These are phyloP conservation scores for Tagetes patula DNA, from an alignment of 129 eudicot species.

Conservation along the genomic window DNA sequence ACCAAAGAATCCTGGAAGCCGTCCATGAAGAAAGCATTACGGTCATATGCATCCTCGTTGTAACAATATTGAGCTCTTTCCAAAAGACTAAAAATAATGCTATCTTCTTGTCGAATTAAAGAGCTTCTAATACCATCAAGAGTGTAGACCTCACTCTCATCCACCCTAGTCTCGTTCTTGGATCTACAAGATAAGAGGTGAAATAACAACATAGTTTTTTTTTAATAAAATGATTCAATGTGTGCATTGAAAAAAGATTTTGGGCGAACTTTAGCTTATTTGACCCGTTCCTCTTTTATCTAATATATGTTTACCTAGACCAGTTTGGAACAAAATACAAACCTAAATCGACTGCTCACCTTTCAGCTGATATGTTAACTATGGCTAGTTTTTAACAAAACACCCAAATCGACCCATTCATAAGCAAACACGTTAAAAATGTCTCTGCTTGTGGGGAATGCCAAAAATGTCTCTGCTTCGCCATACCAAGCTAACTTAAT, in stretches of 20 bases:
- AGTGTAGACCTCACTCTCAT: slow-evolving; percentile 72
- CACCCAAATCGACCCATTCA: not conserved
- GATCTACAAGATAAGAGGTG: slow-evolving; percentile 36
- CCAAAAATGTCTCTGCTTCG: no score
- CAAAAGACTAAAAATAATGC: slow-evolving; percentile 80
- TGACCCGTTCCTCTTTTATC: not conserved
- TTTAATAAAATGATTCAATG: not conserved
- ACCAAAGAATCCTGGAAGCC: slow-evolving; percentile 80
- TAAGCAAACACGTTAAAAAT: not conserved
- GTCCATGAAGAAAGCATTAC: slow-evolving; percentile 59
- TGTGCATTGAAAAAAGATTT: not conserved
- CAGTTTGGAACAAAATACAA: not conserved
- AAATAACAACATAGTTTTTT: not conserved
- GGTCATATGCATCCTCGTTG: slow-evolving; percentile 76
- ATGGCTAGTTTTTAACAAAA: not conserved
- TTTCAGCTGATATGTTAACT: not conserved
- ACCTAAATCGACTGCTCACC: not conserved
- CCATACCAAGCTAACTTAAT: no score
- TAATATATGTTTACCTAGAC: not conserved
- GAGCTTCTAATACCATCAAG: slow-evolving; percentile 81
- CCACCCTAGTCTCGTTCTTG: slow-evolving; percentile 52
- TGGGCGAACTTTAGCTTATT: not conserved
- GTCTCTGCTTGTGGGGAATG: no score
- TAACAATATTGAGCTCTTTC: slow-evolving; percentile 90
- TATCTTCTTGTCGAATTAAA: slow-evolving; percentile 90